Conservation (phyloP, 495 filamentous ascomycete species). For the Penicillium nucicola region DNA sequence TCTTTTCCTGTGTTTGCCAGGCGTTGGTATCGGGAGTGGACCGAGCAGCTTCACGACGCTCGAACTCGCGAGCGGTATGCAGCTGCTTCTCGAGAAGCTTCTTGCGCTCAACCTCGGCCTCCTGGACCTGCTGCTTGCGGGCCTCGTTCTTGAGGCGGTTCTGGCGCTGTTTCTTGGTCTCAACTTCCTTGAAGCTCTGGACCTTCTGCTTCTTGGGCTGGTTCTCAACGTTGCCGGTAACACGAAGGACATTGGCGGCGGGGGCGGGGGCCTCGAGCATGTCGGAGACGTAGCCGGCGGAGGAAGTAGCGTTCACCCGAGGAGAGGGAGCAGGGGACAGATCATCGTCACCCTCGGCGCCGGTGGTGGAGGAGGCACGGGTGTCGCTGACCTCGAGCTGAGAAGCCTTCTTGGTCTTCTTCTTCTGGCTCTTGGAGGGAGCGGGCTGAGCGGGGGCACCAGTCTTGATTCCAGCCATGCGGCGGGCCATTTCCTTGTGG, state of each 20-base stretch:
- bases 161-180: conserved; percentile 91
- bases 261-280: conserved; percentile 75
- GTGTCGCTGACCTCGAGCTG: conserved; percentile 32
- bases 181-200: conserved; percentile 52
- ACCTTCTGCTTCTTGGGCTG: conserved; percentile 63
- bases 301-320: conserved; percentile 42
- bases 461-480: conserved; percentile 62
- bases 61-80: conserved; percentile 71
- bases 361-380: conserved; percentile 66
- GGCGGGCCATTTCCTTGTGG: conserved; percentile 70
- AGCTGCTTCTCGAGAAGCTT: conserved; percentile 73
- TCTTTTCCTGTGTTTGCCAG: conserved; percentile 51
- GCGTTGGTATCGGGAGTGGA: conserved; percentile 61
- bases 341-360: conserved; percentile 80
- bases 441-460: conserved; percentile 48
- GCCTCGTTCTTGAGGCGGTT: conserved; percentile 78
- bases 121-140: conserved; percentile 65
- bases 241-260: conserved; percentile 70
- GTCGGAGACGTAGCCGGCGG: conserved; percentile 67
- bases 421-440: conserved; percentile 49
- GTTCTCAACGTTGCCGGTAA: conserved; percentile 62
- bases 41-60: conserved; percentile 67
- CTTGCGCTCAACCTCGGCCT: conserved; percentile 70
- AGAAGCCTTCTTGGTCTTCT: conserved; percentile 54
- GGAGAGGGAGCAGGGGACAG: conserved; percentile 65